Evolutionary conservation across 805 yeast genomes (phyloP).

Genomic region (Metschnikowia gelsemii): DNA sequence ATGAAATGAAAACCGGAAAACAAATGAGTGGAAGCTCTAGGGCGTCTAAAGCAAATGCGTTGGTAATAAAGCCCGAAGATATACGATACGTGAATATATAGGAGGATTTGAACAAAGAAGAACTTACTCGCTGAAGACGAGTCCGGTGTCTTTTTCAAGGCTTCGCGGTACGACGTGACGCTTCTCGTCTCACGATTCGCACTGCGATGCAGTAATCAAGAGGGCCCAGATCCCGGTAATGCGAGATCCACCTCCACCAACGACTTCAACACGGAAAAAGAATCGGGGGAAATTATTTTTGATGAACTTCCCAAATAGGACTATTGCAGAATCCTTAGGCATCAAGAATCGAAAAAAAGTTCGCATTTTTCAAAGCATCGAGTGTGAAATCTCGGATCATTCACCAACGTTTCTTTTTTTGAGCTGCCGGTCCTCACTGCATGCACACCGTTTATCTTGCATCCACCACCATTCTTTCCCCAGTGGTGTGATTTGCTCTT

Average conservation of each 20-base stretch:
- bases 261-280: too few relatives aligned
- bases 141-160: constrained; percentile 4
- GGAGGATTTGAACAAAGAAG: not conserved
- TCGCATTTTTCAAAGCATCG: too few relatives aligned
- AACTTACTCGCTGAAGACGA: constrained; percentile 8
- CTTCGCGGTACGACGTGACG: constrained; percentile 5
- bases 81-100: not conserved
- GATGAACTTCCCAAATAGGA: too few relatives aligned
- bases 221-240: not conserved
- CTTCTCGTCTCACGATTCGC: not conserved
- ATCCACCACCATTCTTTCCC: not conserved
- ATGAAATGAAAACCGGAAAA: not conserved
- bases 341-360: too few relatives aligned
- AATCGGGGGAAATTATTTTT: too few relatives aligned
- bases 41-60: constrained; percentile 9
- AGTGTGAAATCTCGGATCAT: too few relatives aligned
- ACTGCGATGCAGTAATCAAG: not conserved
- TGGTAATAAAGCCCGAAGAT: not conserved
- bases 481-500: not conserved
- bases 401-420: too few relatives aligned
- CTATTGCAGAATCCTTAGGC: too few relatives aligned
- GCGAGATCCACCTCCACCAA: too few relatives aligned
- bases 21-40: not conserved
- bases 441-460: constrained; percentile 4
- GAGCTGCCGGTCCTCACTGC: too few relatives aligned